Percentiles rank a stretch among this genome's conserved stretches.
phyloP scores from a whole-genome alignment of 768 basidiomycete genomes.

The Mycena belliarum region DNA sequence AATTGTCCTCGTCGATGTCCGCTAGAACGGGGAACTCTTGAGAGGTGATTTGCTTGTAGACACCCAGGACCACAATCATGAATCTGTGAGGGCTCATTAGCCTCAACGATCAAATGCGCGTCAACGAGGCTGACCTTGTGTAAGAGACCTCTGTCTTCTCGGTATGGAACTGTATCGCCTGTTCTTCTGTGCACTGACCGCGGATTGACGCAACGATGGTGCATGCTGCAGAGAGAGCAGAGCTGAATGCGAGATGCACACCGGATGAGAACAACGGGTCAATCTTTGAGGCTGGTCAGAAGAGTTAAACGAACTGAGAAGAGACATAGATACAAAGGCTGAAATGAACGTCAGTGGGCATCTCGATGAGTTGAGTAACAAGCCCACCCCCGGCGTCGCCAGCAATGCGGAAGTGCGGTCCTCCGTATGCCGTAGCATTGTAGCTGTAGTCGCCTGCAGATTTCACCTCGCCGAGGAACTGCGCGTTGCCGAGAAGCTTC shows the following conservation, averaged over 20 bases:
- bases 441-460: slow-evolving; percentile 39
- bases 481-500: slow-evolving; percentile 27
- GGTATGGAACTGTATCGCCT: slow-evolving; percentile 33
- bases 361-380: not conserved
- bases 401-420: slow-evolving; percentile 32
- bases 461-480: slow-evolving; percentile 24
- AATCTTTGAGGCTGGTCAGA: slow-evolving; percentile 29
- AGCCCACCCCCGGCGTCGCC: slow-evolving; percentile 37
- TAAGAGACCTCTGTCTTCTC: slow-evolving; percentile 33
- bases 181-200: slow-evolving; percentile 31
- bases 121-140: slow-evolving; percentile 26
- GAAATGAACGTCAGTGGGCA: too few species aligned
- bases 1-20: slow-evolving; percentile 49
- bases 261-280: slow-evolving; percentile 56
- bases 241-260: not conserved
- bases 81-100: slow-evolving; percentile 33
- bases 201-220: slow-evolving; percentile 35
- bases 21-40: slow-evolving; percentile 39
- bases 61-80: slow-evolving; percentile 47
- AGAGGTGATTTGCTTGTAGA: slow-evolving; percentile 49
- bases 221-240: slow-evolving; percentile 34
- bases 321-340: too few species aligned
- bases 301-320: too few species aligned
- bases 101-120: not conserved
- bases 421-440: slow-evolving; percentile 31